phyloP scores from a whole-genome alignment of 495 filamentous ascomycete species.

The Talaromyces ruber region DNA sequence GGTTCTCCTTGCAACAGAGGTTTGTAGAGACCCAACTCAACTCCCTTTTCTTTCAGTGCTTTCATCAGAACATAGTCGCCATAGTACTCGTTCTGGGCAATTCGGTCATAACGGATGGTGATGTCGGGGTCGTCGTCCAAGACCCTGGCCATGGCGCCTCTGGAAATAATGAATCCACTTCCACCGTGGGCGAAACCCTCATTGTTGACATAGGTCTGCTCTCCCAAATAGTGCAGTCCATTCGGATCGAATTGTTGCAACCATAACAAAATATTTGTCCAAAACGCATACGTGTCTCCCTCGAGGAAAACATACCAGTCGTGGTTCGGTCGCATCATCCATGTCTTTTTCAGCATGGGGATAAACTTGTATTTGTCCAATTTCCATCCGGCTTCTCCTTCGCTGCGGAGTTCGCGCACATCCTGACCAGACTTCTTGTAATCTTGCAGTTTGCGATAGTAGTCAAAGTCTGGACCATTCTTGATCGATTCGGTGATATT shows the following conservation, averaged over 20 bases:
- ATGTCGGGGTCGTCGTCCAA: slow-evolving; percentile 17
- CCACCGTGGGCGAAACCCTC: slow-evolving; percentile 45
- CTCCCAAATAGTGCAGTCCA: slow-evolving; percentile 41
- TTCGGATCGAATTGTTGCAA: slow-evolving; percentile 37
- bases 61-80: slow-evolving; percentile 40
- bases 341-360: slow-evolving; percentile 46
- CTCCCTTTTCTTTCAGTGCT: slow-evolving; percentile 29
- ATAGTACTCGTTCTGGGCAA: slow-evolving; percentile 27
- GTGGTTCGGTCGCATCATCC: slow-evolving; percentile 36
- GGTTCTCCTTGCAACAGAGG: slow-evolving; percentile 44
- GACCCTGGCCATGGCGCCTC: slow-evolving; percentile 25
- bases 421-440: slow-evolving; percentile 31
- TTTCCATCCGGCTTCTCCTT: slow-evolving; percentile 34
- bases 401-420: slow-evolving; percentile 10
- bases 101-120: slow-evolving; percentile 19
- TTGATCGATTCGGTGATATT: slow-evolving; percentile 28
- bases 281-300: slow-evolving; percentile 50
- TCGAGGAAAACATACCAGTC: slow-evolving; percentile 58
- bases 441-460: slow-evolving; percentile 42
- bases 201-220: slow-evolving; percentile 32
- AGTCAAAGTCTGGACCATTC: slow-evolving; percentile 40
- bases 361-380: slow-evolving; percentile 59
- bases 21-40: slow-evolving; percentile 31
- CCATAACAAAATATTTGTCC: slow-evolving; percentile 48
- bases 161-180: slow-evolving; percentile 40